A percentile compares a stretch with the other conserved stretches of the same genome.
Evolutionary conservation across 2,329 filamentous ascomycete species (phyloP).

Genomic region (Epichloe aotearoae): DNA sequence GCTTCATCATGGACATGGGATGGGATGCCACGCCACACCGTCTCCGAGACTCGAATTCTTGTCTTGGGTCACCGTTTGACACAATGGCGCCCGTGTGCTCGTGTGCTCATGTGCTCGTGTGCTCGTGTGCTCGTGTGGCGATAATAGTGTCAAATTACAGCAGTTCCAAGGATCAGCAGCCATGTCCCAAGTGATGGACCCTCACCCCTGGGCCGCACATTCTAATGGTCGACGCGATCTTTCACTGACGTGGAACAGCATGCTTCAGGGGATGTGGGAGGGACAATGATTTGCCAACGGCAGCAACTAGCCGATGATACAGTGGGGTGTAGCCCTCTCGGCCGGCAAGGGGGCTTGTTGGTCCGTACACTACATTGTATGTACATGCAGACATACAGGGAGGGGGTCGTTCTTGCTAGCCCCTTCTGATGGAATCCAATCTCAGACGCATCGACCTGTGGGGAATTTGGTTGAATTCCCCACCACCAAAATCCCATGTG

Average conservation of each 20-base stretch:
- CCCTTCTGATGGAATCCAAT: not conserved
- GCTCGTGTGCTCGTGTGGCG: not conserved
- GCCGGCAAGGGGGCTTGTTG: too few species aligned
- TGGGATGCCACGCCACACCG: not conserved
- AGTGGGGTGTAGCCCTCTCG: too few species aligned
- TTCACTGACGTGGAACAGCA: too few species aligned
- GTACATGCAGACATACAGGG: not conserved
- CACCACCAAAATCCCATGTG: not conserved
- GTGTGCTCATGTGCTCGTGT: not conserved
- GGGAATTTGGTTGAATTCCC: conserved; percentile 1
- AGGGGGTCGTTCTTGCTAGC: not conserved
- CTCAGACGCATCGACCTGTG: not conserved
- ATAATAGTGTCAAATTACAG: conserved; percentile 2
- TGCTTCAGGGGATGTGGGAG: too few species aligned
- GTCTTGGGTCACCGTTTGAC: not conserved
- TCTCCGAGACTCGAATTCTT: not conserved
- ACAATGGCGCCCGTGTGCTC: not conserved
- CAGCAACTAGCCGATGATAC: too few species aligned
- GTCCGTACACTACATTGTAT: too few species aligned
- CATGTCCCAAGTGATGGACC: too few species aligned
- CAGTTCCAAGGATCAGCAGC: conserved; percentile 3
- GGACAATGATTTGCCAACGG: too few species aligned
- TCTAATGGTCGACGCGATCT: too few species aligned
- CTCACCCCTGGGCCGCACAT: too few species aligned
- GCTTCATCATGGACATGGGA: not conserved